Evolutionary conservation across 2,329 filamentous ascomycete genomes (phyloP).

Genomic region (Parafenestella ontariensis): DNA sequence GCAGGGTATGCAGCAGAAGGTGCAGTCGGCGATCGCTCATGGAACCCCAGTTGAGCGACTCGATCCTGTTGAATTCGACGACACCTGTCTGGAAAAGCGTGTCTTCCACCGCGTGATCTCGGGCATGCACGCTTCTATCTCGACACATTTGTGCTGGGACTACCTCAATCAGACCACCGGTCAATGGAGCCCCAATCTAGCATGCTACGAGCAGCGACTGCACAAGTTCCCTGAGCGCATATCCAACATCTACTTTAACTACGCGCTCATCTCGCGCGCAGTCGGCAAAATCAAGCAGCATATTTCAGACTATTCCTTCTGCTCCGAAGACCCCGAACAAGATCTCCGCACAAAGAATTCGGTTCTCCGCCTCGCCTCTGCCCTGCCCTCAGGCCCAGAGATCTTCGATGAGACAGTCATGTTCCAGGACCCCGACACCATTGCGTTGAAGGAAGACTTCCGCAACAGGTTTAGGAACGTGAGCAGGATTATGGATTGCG

Average conservation of each 20-base stretch:
- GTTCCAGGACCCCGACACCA: constrained; percentile 78
- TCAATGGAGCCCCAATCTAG: constrained; percentile 87
- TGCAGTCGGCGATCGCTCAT: constrained; percentile 62
- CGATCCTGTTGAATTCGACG: constrained; percentile 76
- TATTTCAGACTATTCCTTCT: constrained; percentile 86
- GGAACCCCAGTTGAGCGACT: constrained; percentile 65
- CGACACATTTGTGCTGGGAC: constrained; percentile 93
- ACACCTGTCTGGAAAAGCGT: constrained; percentile 97
- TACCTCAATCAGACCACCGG: constrained; percentile 95
- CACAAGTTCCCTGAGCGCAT: constrained; percentile 87
- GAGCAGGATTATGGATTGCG: constrained; percentile 96
- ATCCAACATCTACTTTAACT: constrained; percentile 99
- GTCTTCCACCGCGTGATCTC: constrained; percentile 96
- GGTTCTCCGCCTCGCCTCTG: constrained; percentile 76
- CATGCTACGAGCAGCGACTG: constrained; percentile 87
- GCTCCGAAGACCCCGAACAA: constrained; percentile 81
- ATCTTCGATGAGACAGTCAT: constrained; percentile 96
- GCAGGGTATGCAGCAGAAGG: constrained; percentile 67
- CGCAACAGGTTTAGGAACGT: constrained; percentile 97
- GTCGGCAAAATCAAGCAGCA: constrained; percentile 88
- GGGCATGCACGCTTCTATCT: constrained; percentile 98
- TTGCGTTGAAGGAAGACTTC: constrained; percentile 94
- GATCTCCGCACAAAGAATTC: constrained; percentile 81
- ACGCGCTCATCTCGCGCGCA: constrained; percentile 90
- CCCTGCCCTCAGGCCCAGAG: constrained; percentile 69